A percentile compares a stretch with the other conserved stretches of the same genome.
Conservation (phyloP, 345 rosid species). For the Raphanus sativus region DNA sequence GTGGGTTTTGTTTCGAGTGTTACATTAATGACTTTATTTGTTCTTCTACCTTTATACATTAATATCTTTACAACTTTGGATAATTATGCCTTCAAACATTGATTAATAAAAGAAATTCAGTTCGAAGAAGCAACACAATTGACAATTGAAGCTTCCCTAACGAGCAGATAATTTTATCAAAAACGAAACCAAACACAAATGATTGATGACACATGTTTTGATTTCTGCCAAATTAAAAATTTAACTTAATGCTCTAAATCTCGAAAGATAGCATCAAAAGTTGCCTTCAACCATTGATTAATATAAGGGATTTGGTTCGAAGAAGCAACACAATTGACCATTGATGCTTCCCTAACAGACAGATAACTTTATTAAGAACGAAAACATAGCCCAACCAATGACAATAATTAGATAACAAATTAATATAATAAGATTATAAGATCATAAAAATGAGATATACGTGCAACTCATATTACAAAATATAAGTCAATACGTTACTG, state of each 20-base stretch:
- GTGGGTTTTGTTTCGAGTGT: too few species aligned
- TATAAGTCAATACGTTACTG: conserved; percentile 31
- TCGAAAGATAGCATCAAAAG: neutral
- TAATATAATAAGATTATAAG: neutral
- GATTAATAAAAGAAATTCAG: neutral
- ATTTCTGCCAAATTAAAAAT: neutral
- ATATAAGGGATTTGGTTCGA: conserved; percentile 2
- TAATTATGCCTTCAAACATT: too few species aligned
- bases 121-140: conserved; percentile 29
- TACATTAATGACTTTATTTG: too few species aligned
- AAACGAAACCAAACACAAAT: neutral
- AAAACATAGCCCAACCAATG: conserved; percentile 15
- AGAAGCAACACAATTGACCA: conserved; percentile 38
- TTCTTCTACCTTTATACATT: too few species aligned
- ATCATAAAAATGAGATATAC: conserved; percentile 10
- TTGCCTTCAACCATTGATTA: neutral
- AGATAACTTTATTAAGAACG: neutral
- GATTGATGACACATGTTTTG: neutral
- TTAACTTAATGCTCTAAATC: neutral
- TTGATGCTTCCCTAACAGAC: conserved; percentile 26
- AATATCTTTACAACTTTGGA: too few species aligned
- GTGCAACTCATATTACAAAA: conserved; percentile 22
- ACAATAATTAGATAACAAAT: neutral
- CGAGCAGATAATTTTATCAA: conserved; percentile 1
- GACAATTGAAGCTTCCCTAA: conserved; percentile 28